Base-by-base conservation (phyloP, 805 yeast genomes). In the Clavispora carvajalis region DNA sequence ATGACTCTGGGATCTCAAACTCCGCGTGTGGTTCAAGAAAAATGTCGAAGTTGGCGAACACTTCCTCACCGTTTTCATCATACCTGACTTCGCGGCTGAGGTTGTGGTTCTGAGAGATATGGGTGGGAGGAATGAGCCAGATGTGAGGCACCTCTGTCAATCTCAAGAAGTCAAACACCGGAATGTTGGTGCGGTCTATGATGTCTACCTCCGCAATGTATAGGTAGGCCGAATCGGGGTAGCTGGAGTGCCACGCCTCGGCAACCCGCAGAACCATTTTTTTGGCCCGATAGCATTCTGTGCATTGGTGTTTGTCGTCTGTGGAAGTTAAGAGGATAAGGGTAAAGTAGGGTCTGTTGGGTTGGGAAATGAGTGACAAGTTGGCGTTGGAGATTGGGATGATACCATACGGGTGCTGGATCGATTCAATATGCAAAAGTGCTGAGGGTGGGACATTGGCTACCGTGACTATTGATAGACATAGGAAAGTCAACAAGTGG, bases 111-210 rank as follows among this genome's bases (percentile, higher is more conserved):
- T 39, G 39, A 15, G 50, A 36, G 5, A 54, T 36, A 21, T 29
- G 26, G 16, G 59, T 53, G 3, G 79, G 83, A 3, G 89, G 88
- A 40, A 76, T 71, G 2, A 83, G 63, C 79, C 88, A 77, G n/a
- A 82, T 48, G 44, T 77, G 80, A 1, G 95, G 93, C 3, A 82
- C 77, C 2, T 76, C 63, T 3, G 59, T 59, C 41, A 84, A 52
- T 3, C 62, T 57, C 38, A 80, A 49, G 8, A 61, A 57, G 19
- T 61, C 54, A 44, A 76, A 73, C 18, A 73, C 51, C 3, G 57
- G 52, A 9, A 60, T 44, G 48, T 80, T 80, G 2, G 63, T 55
- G 2, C 54, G 47, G 37, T 66, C 63, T 5, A 53, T 51, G 23
- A 78, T 71, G 44, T 83, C 90, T 10, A 76, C 73, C 31, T 66